Evolutionary conservation across 2,329 filamentous ascomycete species (phyloP), one percentile per base, ranked within the genome.

Genomic region (Ophiostoma angusticollis): DNA sequence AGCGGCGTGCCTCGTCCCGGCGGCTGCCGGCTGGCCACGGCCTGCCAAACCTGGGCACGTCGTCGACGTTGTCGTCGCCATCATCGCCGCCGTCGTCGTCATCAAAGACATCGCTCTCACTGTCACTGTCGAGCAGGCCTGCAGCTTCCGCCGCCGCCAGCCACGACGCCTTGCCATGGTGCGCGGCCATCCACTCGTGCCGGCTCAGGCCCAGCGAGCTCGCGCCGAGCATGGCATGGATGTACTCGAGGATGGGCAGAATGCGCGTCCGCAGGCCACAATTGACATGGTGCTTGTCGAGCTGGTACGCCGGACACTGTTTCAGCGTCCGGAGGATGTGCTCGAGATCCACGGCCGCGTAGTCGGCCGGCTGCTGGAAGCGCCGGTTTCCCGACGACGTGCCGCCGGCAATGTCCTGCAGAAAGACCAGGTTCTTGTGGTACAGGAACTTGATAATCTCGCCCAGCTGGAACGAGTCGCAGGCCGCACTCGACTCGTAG

Each of bases 381-480:
- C 16, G 25, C n/a, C 30, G 17, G 9, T 19, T 16, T 18, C 14
- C 27, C 16, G 31, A 9, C 32, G 35, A 14, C 22, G 64, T 60
- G 18, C 78, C 31, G 28, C 27, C 30, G 6, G 37, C 65, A 45
- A 73, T 74, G 51, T 75, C 69, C 6, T 69, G 62, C 1, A 84
- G 58, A 27, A 67, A 70, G 4, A 84, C 51, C 0, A 83, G 70
- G 21, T 70, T 66, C 47, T 74, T 74, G 47, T 68, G 67, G 12
- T 65, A 60, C 25, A 86, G 70, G 56, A 86, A 86, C 47, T 75
- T 76, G 46, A 84, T 59, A 67, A 83, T 83, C 58, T 86, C 80
- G 17, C 81, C 82, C 1, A 87, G 69, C 57, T 87, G 82, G 51
- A 80, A 87, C 2, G 75, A 78, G 58, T 87, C 82, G 55, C 82